Conservation (phyloP, 352 stramenopile species). For the Phytophthora nicotianae region DNA sequence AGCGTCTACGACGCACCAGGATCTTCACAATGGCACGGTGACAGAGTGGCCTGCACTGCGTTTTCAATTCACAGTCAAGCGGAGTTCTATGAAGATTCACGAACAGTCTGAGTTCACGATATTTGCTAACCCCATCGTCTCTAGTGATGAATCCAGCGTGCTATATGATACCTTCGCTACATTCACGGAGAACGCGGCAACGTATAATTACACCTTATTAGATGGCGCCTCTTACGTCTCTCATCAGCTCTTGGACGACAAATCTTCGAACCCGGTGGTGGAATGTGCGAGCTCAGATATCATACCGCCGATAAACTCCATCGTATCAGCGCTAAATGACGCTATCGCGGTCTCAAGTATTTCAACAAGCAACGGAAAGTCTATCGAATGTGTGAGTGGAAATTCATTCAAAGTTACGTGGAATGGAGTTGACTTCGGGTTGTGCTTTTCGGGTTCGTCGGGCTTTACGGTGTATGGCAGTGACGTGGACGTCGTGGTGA, state of each 20-base stretch:
- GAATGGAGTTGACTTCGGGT: conserved; percentile 30
- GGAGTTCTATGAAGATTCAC: conserved; percentile 10
- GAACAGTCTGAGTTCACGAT: conserved; percentile 27
- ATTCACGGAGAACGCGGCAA: conserved; percentile 5
- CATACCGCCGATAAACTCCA: conserved; percentile 18
- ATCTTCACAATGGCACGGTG: neutral
- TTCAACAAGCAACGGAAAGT: neutral
- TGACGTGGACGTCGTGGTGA: conserved; percentile 21
- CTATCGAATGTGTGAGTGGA: conserved; percentile 20
- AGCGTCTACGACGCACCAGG: neutral
- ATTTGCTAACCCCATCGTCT: conserved; percentile 22
- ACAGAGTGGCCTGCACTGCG: conserved; percentile 18
- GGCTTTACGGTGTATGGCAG: conserved; percentile 24
- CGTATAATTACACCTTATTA: conserved; percentile 19
- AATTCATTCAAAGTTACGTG: conserved; percentile 27
- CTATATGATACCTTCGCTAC: conserved; percentile 26
- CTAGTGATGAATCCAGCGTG: conserved; percentile 11
- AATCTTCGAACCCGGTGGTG: neutral
- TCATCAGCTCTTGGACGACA: neutral
- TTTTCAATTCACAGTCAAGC: conserved; percentile 20
- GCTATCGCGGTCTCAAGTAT: conserved; percentile 5
- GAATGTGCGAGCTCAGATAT: conserved; percentile 9
- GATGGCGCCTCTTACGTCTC: conserved; percentile 18
- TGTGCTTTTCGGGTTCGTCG: conserved; percentile 26
- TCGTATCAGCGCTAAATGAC: conserved; percentile 7